phyloP scores from a whole-genome alignment of 2,329 filamentous ascomycete genomes.

The Ophiocordyceps robertsii region DNA sequence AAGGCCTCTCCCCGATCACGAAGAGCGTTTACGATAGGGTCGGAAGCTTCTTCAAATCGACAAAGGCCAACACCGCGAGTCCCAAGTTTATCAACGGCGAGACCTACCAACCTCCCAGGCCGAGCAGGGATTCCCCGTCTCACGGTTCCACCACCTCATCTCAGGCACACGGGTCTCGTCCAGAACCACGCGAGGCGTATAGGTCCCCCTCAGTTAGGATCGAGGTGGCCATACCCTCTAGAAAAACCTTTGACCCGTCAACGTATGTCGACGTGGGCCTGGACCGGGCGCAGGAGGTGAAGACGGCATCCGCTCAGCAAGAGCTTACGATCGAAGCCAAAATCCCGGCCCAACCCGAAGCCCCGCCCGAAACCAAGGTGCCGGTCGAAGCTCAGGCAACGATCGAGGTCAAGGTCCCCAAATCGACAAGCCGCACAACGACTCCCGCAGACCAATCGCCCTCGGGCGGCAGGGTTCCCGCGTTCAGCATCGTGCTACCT shows the following conservation, averaged over 20 bases:
- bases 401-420: not conserved
- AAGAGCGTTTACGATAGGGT: constrained; percentile 26
- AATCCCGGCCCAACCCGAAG: no score
- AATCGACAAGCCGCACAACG: constrained; percentile 4
- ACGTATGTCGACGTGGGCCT: constrained; percentile 20
- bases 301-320: constrained; percentile 4
- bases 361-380: no score
- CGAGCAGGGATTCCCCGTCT: constrained; percentile 7
- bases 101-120: constrained; percentile 8
- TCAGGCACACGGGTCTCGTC: constrained; percentile 1
- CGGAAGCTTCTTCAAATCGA: constrained; percentile 24
- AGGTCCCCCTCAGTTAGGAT: constrained; percentile 24
- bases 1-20: constrained; percentile 35
- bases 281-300: constrained; percentile 5
- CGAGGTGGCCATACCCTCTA: constrained; percentile 34
- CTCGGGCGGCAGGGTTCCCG: constrained; percentile 6
- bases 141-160: constrained; percentile 8
- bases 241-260: constrained; percentile 22
- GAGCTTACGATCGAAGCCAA: not conserved
- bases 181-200: constrained; percentile 16
- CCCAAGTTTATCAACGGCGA: constrained; percentile 23
- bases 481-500: constrained; percentile 35
- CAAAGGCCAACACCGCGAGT: constrained; percentile 17
- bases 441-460: constrained; percentile 2
- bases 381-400: not conserved